Evolutionary conservation across 805 yeast genomes (phyloP).

Genomic region (Candida mattraensis): DNA sequence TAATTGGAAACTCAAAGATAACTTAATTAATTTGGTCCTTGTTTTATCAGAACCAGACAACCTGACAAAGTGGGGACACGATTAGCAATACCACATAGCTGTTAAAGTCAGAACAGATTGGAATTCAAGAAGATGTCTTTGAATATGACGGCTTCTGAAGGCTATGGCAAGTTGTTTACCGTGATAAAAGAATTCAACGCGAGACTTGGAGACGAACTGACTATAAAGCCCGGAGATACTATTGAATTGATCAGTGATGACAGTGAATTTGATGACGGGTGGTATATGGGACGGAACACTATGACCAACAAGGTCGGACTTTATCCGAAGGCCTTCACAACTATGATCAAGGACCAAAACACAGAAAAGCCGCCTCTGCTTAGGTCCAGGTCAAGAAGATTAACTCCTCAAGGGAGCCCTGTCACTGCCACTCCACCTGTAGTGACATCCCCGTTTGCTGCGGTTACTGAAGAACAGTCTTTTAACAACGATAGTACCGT

Average conservation of each 20-base stretch:
- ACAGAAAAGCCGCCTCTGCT: constrained; percentile 39
- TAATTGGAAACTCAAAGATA: background rate
- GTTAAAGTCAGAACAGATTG: background rate
- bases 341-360: constrained; percentile 9
- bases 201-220: constrained; percentile 86
- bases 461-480: constrained; percentile 9
- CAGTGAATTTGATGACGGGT: constrained; percentile 90
- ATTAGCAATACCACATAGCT: too few species aligned
- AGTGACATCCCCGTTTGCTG: constrained; percentile 9
- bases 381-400: constrained; percentile 60
- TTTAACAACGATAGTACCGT: constrained; percentile 7
- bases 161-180: constrained; percentile 33
- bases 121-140: background rate
- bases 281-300: constrained; percentile 90
- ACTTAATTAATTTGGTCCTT: too few species aligned
- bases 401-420: constrained; percentile 31
- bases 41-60: too few species aligned
- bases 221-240: constrained; percentile 77
- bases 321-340: constrained; percentile 89
- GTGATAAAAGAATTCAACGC: constrained; percentile 88
- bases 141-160: constrained; percentile 8
- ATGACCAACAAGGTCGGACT: constrained; percentile 75
- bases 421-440: constrained; percentile 19
- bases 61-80: too few species aligned
- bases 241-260: constrained; percentile 91